phyloP scores from a whole-genome alignment of 768 basidiomycete species.

The Nidularia sp. region DNA sequence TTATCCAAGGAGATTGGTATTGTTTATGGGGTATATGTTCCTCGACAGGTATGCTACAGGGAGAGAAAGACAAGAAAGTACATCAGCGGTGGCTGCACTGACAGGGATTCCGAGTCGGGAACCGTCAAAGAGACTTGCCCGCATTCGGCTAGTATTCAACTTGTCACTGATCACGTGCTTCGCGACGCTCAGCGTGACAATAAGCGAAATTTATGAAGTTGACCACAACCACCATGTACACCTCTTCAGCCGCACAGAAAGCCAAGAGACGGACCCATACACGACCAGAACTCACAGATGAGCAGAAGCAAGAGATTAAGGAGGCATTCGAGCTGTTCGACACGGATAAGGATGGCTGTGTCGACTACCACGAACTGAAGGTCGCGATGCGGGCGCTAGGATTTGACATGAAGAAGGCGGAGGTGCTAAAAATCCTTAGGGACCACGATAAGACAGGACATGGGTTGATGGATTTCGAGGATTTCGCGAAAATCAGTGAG shows the following conservation, averaged over 20 bases:
- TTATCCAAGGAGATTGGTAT: no score
- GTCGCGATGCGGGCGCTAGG: slow-evolving; percentile 98
- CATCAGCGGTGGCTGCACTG: no score
- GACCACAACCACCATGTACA: slow-evolving; percentile 41
- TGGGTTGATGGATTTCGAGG: slow-evolving; percentile 87
- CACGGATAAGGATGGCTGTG: slow-evolving; percentile 93
- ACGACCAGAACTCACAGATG: slow-evolving; percentile 81
- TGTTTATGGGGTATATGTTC: no score
- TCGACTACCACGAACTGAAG: slow-evolving; percentile 99
- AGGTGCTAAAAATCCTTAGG: slow-evolving; percentile 89
- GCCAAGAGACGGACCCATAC: slow-evolving; percentile 68
- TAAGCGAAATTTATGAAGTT: neutral
- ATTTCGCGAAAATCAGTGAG: slow-evolving; percentile 92
- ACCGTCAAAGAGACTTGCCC: no score
- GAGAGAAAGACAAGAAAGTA: no score
- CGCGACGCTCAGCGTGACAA: neutral
- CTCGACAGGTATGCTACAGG: no score
- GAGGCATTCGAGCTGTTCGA: slow-evolving; percentile 99
- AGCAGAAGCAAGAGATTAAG: slow-evolving; percentile 94
- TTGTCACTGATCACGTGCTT: neutral
- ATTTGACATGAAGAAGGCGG: slow-evolving; percentile 97
- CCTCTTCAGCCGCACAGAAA: slow-evolving; percentile 66
- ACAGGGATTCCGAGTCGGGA: no score
- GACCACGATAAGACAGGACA: slow-evolving; percentile 86
- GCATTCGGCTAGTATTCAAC: slow-evolving; percentile 4